A percentile compares a stretch with the other conserved stretches of the same genome.
phyloP scores from a whole-genome alignment of 768 basidiomycete genomes.

The Hygrophoropsis aurantiaca region DNA sequence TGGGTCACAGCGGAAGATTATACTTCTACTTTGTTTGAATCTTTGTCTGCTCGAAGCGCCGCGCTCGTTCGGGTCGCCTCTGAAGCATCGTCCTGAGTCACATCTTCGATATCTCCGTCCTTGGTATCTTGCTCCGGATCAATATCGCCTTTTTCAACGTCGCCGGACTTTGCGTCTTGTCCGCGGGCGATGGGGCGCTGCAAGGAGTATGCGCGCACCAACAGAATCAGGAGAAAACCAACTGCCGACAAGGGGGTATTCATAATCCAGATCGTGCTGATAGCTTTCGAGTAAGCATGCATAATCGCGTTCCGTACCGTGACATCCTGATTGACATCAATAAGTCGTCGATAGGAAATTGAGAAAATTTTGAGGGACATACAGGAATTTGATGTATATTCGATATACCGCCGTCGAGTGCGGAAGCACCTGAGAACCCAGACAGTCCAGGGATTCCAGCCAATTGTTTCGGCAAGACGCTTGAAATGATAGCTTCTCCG shows the following conservation, averaged over 20 bases:
- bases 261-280: constrained; percentile 65
- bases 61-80: constrained; percentile 11
- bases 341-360: constrained; percentile 5
- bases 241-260: constrained; percentile 56
- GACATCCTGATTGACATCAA: constrained; percentile 41
- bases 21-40: constrained; percentile 10
- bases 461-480: constrained; percentile 42
- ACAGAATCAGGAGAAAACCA: constrained; percentile 49
- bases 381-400: constrained; percentile 35
- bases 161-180: constrained; percentile 24
- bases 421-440: constrained; percentile 38
- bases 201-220: constrained; percentile 61
- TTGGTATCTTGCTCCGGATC: constrained; percentile 8
- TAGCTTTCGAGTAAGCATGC: constrained; percentile 62
- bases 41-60: constrained; percentile 11
- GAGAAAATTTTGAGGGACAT: constrained; percentile 7
- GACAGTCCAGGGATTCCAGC: constrained; percentile 29
- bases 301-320: constrained; percentile 47
- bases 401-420: constrained; percentile 46
- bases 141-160: constrained; percentile 26
- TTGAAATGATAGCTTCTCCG: constrained; percentile 70
- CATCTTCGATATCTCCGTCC: constrained; percentile 17
- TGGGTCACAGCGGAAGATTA: too few species aligned
- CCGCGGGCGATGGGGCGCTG: constrained; percentile 47
- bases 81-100: constrained; percentile 27